Percentiles rank a stretch among this genome's conserved stretches.
phyloP scores from a whole-genome alignment of 352 stramenopile species.

The Pythium brassicae region DNA sequence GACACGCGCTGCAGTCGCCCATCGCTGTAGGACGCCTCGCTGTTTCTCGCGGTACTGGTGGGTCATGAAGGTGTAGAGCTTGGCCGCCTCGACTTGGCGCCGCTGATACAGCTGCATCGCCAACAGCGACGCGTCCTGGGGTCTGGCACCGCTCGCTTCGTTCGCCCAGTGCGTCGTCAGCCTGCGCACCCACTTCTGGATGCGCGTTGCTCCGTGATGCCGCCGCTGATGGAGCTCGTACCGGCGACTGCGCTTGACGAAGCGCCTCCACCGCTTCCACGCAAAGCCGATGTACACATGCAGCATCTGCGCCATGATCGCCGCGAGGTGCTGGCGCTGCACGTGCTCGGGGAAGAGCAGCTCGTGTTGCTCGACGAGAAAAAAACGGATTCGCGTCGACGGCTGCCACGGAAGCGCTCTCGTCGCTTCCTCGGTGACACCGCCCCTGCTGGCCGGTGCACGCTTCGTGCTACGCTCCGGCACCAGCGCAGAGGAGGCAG shows the following conservation, averaged over 20 bases:
- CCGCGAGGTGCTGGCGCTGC: constrained; percentile 28
- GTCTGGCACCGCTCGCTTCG: background rate
- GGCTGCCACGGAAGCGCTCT: constrained; percentile 31
- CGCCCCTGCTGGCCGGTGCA: background rate
- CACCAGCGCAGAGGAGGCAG: background rate
- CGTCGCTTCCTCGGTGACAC: background rate
- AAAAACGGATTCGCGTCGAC: constrained; percentile 37
- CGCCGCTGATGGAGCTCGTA: constrained; percentile 26
- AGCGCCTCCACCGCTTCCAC: constrained; percentile 48
- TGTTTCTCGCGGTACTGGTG: constrained; percentile 24
- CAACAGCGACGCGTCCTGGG: constrained; percentile 24
- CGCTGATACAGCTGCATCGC: constrained; percentile 39
- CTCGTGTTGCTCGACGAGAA: constrained; percentile 39
- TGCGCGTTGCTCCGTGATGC: constrained; percentile 14
- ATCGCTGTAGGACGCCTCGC: constrained; percentile 21
- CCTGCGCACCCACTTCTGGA: constrained; percentile 46
- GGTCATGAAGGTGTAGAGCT: constrained; percentile 39
- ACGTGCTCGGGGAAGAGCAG: constrained; percentile 39
- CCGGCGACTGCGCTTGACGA: constrained; percentile 29
- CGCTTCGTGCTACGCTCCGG: background rate
- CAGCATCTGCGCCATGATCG: constrained; percentile 57
- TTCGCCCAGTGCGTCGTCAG: constrained; percentile 12
- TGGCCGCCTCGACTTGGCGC: constrained; percentile 34
- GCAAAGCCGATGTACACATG: constrained; percentile 57
- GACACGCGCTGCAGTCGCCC: constrained; percentile 17